Evolutionary conservation across 2,329 filamentous ascomycete genomes (phyloP).

Genomic region (Xylaria arbuscula): DNA sequence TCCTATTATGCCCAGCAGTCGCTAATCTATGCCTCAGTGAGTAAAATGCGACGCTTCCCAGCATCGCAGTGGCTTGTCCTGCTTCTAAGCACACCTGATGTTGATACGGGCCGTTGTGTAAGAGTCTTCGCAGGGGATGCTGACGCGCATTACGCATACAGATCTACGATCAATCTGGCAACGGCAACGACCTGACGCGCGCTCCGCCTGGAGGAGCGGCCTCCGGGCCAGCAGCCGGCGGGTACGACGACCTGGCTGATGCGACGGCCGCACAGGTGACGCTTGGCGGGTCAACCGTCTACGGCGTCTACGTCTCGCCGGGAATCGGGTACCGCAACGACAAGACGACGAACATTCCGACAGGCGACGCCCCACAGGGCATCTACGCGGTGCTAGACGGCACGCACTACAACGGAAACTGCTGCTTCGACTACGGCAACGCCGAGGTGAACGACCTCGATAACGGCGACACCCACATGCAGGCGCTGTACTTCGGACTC

Average conservation of each 20-base stretch:
- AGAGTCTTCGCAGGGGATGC: background rate
- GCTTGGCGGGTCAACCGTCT: background rate
- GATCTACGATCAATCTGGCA: background rate
- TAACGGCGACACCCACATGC: background rate
- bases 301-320: background rate
- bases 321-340: constrained; percentile 1
- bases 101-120: background rate
- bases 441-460: background rate
- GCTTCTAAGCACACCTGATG: background rate
- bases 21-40: background rate
- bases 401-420: background rate
- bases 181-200: background rate
- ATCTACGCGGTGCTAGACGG: background rate
- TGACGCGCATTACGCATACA: background rate
- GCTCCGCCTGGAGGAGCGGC: background rate
- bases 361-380: background rate
- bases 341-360: background rate
- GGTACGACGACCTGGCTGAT: background rate
- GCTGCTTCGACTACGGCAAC: constrained; percentile 1
- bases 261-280: background rate
- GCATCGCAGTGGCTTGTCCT: background rate
- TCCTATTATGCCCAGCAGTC: background rate
- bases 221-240: background rate
- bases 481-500: background rate
- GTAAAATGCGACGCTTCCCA: background rate